A percentile compares a stretch with the other conserved stretches of the same genome.
Conservation (phyloP, 2,329 filamentous ascomycete genomes). For the Sordariomycetes sp. region DNA sequence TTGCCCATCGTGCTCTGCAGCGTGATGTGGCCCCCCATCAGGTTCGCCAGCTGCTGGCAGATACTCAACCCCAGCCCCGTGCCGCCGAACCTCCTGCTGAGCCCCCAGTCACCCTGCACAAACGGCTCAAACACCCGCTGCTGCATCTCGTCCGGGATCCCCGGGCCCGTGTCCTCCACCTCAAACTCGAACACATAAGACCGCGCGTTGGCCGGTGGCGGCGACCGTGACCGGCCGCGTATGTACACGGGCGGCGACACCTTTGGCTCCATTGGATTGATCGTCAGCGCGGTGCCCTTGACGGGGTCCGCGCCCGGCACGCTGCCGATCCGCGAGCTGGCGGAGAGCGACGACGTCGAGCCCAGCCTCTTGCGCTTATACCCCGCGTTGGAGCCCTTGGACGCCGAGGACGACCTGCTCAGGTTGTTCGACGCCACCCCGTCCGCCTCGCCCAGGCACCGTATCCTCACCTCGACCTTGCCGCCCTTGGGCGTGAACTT, state of each 20-base stretch:
- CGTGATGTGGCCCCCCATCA: conserved; percentile 70
- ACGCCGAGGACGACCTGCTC: conserved; percentile 40
- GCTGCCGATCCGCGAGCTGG: conserved; percentile 24
- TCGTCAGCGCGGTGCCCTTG: conserved; percentile 40
- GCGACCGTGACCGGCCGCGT: conserved; percentile 43
- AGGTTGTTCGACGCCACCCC: not conserved
- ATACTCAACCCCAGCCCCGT: conserved; percentile 83
- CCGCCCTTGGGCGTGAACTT: conserved; percentile 79
- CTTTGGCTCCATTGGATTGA: conserved; percentile 50
- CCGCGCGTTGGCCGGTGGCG: conserved; percentile 47
- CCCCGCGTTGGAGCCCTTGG: conserved; percentile 28
- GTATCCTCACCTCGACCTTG: conserved; percentile 62
- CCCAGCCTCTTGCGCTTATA: conserved; percentile 30
- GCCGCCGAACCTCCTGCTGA: conserved; percentile 83
- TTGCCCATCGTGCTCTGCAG: conserved; percentile 59
- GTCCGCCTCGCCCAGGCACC: conserved; percentile 52
- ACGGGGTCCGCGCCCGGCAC: conserved; percentile 14
- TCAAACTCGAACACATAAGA: conserved; percentile 75
- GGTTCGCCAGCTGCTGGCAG: conserved; percentile 67
- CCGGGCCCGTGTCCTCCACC: conserved; percentile 77
- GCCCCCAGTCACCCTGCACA: conserved; percentile 77
- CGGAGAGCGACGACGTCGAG: conserved; percentile 35
- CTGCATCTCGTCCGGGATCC: conserved; percentile 67
- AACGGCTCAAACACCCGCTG: conserved; percentile 86
- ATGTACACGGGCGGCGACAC: conserved; percentile 29